A percentile compares a stretch with the other conserved stretches of the same genome.
These are phyloP conservation scores for Quercus parvula DNA, from an alignment of 306 rosid genomes.

Conservation along the genomic window DNA sequence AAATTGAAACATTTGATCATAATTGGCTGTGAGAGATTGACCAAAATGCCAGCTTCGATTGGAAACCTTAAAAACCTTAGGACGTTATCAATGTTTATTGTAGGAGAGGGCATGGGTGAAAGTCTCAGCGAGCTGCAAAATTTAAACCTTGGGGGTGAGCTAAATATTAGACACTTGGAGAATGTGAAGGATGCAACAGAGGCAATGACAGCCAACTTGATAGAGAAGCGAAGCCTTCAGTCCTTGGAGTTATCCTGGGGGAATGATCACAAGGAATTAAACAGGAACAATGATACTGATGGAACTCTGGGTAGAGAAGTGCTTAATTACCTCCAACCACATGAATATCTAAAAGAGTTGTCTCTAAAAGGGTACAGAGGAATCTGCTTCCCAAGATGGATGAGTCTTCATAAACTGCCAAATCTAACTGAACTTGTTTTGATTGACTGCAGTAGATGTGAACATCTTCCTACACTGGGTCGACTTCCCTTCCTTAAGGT, in stretches of 20 bases:
- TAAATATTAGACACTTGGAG: slow-evolving; percentile 12
- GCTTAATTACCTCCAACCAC: slow-evolving; percentile 12
- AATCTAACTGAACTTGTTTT: slow-evolving; percentile 13
- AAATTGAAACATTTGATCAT: slow-evolving; percentile 16
- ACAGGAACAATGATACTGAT: no score
- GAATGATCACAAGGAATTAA: background rate
- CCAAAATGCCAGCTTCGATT: slow-evolving; percentile 1
- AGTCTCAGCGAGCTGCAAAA: background rate
- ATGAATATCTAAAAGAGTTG: slow-evolving; percentile 2
- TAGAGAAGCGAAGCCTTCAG: slow-evolving; percentile 7
- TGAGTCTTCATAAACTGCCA: background rate
- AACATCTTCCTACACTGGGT: slow-evolving; percentile 11
- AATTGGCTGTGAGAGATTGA: slow-evolving; percentile 8
- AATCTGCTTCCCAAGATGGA: slow-evolving; percentile 13
- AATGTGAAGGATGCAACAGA: background rate
- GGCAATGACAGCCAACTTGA: background rate
- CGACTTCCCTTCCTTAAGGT: slow-evolving; percentile 10
- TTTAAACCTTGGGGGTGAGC: slow-evolving; percentile 13
- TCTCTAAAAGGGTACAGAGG: slow-evolving; percentile 12
- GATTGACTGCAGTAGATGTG: slow-evolving; percentile 15
- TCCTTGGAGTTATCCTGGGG: slow-evolving; percentile 16
- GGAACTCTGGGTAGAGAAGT: background rate
- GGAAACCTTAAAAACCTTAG: background rate
- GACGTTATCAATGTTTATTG: slow-evolving; percentile 22
- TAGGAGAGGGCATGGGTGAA: background rate